Evolutionary conservation across 2,329 filamentous ascomycete genomes (phyloP).

Genomic region (Claviceps citrina): DNA sequence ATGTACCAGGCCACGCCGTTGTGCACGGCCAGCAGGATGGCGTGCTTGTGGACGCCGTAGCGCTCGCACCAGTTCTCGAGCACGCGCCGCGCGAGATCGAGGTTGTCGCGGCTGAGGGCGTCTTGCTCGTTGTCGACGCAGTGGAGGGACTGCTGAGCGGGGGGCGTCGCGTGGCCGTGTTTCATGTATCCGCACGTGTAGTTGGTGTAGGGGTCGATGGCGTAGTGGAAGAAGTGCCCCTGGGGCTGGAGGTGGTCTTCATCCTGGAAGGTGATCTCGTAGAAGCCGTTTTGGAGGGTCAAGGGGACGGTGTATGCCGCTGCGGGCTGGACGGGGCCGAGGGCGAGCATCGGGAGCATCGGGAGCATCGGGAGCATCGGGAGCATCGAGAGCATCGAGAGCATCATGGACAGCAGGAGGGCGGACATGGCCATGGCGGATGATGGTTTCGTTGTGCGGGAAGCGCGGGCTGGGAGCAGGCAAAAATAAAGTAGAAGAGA

Average conservation of each 20-base stretch:
- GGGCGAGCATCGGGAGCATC: not conserved
- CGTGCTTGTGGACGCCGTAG: not conserved
- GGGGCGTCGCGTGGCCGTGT: not conserved
- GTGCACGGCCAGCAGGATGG: slow-evolving; percentile 3
- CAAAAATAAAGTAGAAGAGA: too few species aligned
- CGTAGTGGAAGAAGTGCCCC: not conserved
- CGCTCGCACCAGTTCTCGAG: slow-evolving; percentile 7
- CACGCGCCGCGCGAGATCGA: slow-evolving; percentile 1
- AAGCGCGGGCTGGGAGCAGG: too few species aligned
- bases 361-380: not conserved
- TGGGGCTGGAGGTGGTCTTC: not conserved
- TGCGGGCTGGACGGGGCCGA: not conserved
- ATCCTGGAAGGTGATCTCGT: not conserved
- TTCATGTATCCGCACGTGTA: not conserved
- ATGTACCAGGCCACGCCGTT: slow-evolving; percentile 3
- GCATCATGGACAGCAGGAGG: too few species aligned
- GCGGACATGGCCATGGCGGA: not conserved
- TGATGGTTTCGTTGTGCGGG: too few species aligned
- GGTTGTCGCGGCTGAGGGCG: not conserved
- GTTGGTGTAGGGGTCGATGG: not conserved
- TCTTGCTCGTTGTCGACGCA: not conserved
- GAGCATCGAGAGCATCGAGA: not conserved
- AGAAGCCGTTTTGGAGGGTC: not conserved
- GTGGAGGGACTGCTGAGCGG: not conserved
- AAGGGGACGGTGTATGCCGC: not conserved